Base-by-base conservation (phyloP, 768 basidiomycete species). In the Dioszegia aurantiaca region DNA sequence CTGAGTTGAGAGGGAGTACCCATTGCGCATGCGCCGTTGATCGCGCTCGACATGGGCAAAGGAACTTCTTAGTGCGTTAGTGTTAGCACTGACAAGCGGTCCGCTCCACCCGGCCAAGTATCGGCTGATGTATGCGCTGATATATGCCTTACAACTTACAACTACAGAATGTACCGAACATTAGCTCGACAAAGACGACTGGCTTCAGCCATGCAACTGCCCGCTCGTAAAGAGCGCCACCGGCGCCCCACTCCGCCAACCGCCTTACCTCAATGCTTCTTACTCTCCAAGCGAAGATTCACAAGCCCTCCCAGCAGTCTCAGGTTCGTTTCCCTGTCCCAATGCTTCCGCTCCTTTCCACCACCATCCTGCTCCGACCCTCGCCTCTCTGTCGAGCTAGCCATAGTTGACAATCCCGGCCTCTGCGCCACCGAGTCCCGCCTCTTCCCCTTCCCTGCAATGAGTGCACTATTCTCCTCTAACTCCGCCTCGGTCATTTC, bases 281-380 rank as follows among this genome's bases (percentile, higher is more conserved):
- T 53, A 41, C 67, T 69, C 62, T 72, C 70, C 65, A 72, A 39
- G 17, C 70, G 51, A 12, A 72, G 51, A 14, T 61, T 62, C 9
- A 72, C 46, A 40, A 72, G 43, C 3, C 70, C 70, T 12, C 70
- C 70, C 24, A 72, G 61, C 41, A 72, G 42, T 28, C 59, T 58
- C 27, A 72, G 36, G 51, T 72, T 56, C 42, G 70, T 72, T 54
- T 72, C 61, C 58, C 70, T 45, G 44, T 68, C 62, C 70, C 70
- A 72, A 30, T 52, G 46, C 24, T 51, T 36, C 48, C 48, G 3
- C 24, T 40, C 37, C 23, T 24, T 40, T 14, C 10, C 21, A 14
- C 10, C 21, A 14, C 11, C 19, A n/a, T 28, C 12, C 36, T 28
- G 48, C 31, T 17, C 19, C 4, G 19, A 19, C 10, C 21, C 24